Base-by-base conservation (phyloP, 2,329 filamentous ascomycete genomes). In the Aspergillus niger region DNA sequence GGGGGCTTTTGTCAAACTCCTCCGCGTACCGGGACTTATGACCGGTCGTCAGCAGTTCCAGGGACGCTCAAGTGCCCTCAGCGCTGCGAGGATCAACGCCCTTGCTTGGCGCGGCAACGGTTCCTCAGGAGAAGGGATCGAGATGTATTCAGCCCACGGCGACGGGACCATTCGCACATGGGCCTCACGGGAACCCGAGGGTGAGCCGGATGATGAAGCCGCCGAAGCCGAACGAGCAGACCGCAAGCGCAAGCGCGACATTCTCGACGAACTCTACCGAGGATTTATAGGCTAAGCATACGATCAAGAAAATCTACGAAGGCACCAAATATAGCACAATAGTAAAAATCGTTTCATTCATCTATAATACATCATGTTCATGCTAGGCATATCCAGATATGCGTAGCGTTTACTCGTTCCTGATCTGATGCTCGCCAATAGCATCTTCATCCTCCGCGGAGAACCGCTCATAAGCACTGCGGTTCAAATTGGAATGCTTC, bases 141-240 rank as follows among this genome's bases (percentile, higher is more conserved):
- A 89, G 65, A 84, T 97, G 59, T 96, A 92, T 76, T 95, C 91
- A 56, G 89, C 88, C 2, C 92, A 97, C 69, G 82, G 89, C 3
- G 92, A 97, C 72, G 94, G 94, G 0, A 89, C 89, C 55, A 94
- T 98, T 59, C 84, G 89, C 48, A 85, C 86, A 3, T 97, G 94
- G 92, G 82, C 83, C 67, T 90, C 91, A 2, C 79, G 80, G 38
- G 76, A 86, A 5, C 76, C 80, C 1, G 85, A 83, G 4, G 79
- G 81, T 5, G 76, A 74, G 36, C 71, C 70, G 2, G 69, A 74
- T 10, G 78, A 80, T 11, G 78, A 80, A 57, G 74, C 72, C 61
- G 80, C 83, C 36, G 78, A 83, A 22, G 79, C 81, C n/a, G 85
- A 82, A 63, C 77, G 79, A 39, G 71, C 76, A 10, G 77, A 76